Conservation (phyloP, 176 grass and related monocot genomes). For the Elaeis guineensis region DNA sequence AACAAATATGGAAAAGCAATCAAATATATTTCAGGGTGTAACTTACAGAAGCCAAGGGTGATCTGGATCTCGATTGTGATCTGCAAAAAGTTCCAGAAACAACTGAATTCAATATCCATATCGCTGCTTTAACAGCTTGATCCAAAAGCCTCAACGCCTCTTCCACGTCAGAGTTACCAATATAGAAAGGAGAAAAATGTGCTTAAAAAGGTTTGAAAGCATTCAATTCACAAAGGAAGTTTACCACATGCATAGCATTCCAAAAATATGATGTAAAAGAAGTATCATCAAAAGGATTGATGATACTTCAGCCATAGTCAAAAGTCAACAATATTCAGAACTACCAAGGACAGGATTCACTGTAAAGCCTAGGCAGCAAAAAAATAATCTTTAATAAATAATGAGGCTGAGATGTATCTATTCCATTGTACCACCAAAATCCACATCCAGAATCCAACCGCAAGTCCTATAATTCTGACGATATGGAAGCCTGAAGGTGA, state of each 20-base stretch:
- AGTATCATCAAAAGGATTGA: constrained; percentile 1
- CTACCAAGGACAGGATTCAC: too few species aligned
- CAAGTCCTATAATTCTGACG: background rate
- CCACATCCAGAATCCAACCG: constrained; percentile 11
- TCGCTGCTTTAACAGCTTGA: constrained; percentile 36
- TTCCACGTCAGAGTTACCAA: constrained; percentile 5
- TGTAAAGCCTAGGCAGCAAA: background rate
- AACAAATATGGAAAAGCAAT: background rate
- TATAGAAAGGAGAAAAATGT: constrained; percentile 12
- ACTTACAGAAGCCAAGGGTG: constrained; percentile 50
- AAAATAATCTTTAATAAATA: background rate
- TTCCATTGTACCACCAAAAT: constrained; percentile 8
- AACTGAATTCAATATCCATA: constrained; percentile 50
- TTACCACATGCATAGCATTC: constrained; percentile 11
- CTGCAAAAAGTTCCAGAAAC: constrained; percentile 65
- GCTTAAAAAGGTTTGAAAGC: constrained; percentile 23
- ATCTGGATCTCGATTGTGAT: constrained; percentile 69
- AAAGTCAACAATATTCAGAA: too few species aligned
- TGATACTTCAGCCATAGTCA: too few species aligned
- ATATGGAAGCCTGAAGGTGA: background rate
- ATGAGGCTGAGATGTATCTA: too few species aligned
- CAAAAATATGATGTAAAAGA: constrained; percentile 33
- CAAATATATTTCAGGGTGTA: background rate
- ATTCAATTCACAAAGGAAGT: constrained; percentile 13
- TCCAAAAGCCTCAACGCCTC: constrained; percentile 30